These are phyloP conservation scores for Penicillium flavigenum DNA, from an alignment of 495 filamentous ascomycete species.

Conservation along the genomic window DNA sequence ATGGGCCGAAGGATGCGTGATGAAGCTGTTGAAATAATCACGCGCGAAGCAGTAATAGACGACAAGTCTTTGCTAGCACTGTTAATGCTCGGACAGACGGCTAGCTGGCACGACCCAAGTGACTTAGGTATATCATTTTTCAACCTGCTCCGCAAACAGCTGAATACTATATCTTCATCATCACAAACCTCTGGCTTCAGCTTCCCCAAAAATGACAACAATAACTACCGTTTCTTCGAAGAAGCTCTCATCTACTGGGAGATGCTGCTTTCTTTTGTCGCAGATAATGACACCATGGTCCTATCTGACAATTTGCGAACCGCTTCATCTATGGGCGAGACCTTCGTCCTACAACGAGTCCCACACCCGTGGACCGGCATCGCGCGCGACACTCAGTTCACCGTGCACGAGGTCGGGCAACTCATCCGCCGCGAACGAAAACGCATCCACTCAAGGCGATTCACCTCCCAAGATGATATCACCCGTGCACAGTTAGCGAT, in stretches of 20 bases:
- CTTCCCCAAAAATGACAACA: conserved; percentile 34
- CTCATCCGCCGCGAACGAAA: conserved; percentile 52
- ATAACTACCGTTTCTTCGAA: conserved; percentile 57
- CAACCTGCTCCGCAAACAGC: conserved; percentile 44
- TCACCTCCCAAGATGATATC: conserved; percentile 44
- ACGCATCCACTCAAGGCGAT: conserved; percentile 34
- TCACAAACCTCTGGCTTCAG: conserved; percentile 11
- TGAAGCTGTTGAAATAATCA: conserved; percentile 49
- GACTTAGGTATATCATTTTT: conserved; percentile 54
- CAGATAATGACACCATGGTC: conserved; percentile 43
- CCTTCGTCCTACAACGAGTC: conserved; percentile 41
- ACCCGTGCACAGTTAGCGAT: conserved; percentile 44
- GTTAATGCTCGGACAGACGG: conserved; percentile 56
- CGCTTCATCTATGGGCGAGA: conserved; percentile 23
- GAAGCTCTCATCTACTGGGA: conserved; percentile 61
- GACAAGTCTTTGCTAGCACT: conserved; percentile 54
- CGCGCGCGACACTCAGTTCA: conserved; percentile 52
- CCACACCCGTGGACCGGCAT: conserved; percentile 63
- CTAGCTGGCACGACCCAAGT: conserved; percentile 57
- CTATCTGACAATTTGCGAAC: conserved; percentile 20
- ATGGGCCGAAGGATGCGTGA: conserved; percentile 53
- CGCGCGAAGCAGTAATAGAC: conserved; percentile 43
- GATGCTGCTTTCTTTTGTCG: conserved; percentile 58
- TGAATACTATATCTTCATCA: conserved; percentile 36
- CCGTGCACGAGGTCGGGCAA: conserved; percentile 55